phyloP scores from a whole-genome alignment of 2,329 filamentous ascomycete species.

The Microcyclospora pomicola region DNA sequence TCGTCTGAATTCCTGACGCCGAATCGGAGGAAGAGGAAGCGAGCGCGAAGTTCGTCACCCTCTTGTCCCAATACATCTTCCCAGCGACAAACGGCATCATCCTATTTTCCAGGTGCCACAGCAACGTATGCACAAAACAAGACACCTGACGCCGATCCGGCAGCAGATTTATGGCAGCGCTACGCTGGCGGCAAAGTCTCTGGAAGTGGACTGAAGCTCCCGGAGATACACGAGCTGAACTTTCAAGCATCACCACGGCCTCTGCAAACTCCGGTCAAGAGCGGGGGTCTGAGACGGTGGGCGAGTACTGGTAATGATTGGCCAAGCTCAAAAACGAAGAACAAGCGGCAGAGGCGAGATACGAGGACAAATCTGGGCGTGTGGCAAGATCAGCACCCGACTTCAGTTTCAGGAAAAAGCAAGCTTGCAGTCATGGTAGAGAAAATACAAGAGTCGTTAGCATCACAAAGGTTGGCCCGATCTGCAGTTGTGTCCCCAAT shows the following conservation, averaged over 20 bases:
- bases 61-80: conserved; percentile 25
- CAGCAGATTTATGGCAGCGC: conserved; percentile 33
- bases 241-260: conserved; percentile 34
- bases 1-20: conserved; percentile 29
- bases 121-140: conserved; percentile 15
- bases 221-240: conserved; percentile 31
- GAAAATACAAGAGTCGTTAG: conserved; percentile 32
- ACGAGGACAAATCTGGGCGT: conserved; percentile 20
- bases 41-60: conserved; percentile 33
- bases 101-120: conserved; percentile 13
- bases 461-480: conserved; percentile 19
- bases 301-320: conserved; percentile 38
- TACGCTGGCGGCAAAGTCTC: conserved; percentile 26
- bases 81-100: conserved; percentile 24
- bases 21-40: conserved; percentile 28
- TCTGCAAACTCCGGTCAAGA: conserved; percentile 29
- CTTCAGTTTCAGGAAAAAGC: conserved; percentile 13
- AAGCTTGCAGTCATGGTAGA: conserved; percentile 27
- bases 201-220: conserved; percentile 25
- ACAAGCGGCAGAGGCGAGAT: conserved; percentile 28
- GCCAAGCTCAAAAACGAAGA: conserved; percentile 23
- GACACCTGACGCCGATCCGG: conserved; percentile 34
- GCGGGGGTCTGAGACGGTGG: conserved; percentile 35
- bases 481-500: conserved; percentile 2
- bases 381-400: conserved; percentile 24